phyloP scores from a whole-genome alignment of 2,329 filamentous ascomycete genomes.

The Fusarium tricinctum region DNA sequence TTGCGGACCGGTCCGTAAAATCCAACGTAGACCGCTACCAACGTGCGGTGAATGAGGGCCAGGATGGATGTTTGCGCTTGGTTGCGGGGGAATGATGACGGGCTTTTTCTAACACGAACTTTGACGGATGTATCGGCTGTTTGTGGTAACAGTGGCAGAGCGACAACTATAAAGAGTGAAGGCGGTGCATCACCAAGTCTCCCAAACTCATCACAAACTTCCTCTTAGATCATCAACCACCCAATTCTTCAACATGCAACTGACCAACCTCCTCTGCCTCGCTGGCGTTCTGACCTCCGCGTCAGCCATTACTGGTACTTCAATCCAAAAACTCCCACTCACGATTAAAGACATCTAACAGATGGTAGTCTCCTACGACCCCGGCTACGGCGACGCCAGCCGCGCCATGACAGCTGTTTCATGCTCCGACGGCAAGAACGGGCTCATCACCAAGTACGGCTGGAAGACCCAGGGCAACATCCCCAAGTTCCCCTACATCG shows the following conservation, averaged over 20 bases:
- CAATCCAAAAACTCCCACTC: too few relatives aligned
- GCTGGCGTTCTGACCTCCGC: conserved; percentile 54
- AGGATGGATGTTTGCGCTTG: neutral
- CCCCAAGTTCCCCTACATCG: conserved; percentile 67
- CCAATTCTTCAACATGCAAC: conserved; percentile 57
- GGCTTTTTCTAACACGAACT: neutral
- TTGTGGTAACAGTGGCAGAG: neutral
- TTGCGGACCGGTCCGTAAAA: neutral
- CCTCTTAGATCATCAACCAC: neutral
- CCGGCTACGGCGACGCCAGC: conserved; percentile 73
- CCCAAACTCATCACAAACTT: neutral
- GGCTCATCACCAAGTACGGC: conserved; percentile 72
- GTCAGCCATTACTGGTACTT: conserved; percentile 53
- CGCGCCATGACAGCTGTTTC: conserved; percentile 69
- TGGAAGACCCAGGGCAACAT: conserved; percentile 69
- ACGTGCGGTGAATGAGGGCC: neutral
- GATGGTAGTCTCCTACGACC: conserved; percentile 74
- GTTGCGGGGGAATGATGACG: neutral
- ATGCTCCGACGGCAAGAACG: conserved; percentile 77
- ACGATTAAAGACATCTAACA: conserved; percentile 10
- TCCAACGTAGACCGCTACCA: neutral
- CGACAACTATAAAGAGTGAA: neutral
- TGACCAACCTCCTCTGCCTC: conserved; percentile 56
- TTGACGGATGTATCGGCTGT: neutral
- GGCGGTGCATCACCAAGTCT: neutral